Base-by-base conservation (phyloP, 176 grass and related monocot species). In the Cocos nucifera region DNA sequence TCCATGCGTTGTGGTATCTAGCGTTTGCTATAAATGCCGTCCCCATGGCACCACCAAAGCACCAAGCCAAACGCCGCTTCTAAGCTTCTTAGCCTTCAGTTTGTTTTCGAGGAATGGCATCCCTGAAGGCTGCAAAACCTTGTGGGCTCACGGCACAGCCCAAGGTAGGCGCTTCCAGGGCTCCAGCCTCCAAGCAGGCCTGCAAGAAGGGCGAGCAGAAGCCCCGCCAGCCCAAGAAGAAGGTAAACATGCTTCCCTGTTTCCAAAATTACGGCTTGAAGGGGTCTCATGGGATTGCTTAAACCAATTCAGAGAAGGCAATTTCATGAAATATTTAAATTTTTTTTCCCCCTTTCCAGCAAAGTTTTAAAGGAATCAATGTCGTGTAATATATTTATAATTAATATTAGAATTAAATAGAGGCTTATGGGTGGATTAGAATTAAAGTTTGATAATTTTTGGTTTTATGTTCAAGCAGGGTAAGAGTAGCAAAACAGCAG, bases 151-250 rank as follows among this genome's bases (percentile, higher is more conserved):
- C 66, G 25, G 61, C 78, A 2, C 74, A 94, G 32, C 9, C 9
- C 9, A 44, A 44, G 35, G 1, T 12, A 2, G 35, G 69, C 16
- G 58, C 66, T 1, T 67, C 70, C 24, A 85, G 85, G 70, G 69
- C 73, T 12, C 61, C 69, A 7, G 70, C 83, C 3, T 73, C 90
- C 48, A 89, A 95, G 79, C 69, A 67, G 2, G 86, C 74, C 17
- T 50, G 79, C 30, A 95, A 95, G 65, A 95, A 95, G 71, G 77
- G 77, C 17, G 86, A 87, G 70, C 80, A 81, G 32, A 95, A 90
- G 68, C 83, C 90, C 49, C 60, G 79, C 19, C 83, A 87, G 23
- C 61, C 80, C 17, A 95, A 87, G 65, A 95, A 89, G 79, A 90
- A 81, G 90, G 90, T 87, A 89, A 26, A 50, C 9, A 21, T 21